phyloP scores from a whole-genome alignment of 192 early-diverging fungal genomes.

The Podila verticillata region DNA sequence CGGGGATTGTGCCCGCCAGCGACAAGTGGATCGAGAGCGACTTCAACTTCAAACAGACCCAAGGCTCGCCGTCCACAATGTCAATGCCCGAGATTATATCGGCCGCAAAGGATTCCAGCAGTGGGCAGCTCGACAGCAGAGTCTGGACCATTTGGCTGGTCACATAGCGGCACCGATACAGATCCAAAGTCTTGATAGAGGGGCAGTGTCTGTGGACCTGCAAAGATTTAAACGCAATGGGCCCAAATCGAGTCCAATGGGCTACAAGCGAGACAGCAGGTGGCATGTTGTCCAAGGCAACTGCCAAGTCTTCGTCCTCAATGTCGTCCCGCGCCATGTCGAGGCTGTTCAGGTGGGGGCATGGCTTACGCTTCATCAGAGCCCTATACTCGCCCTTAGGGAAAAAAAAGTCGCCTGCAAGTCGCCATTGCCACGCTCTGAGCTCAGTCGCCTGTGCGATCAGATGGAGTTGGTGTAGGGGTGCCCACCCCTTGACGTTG shows the following conservation, averaged over 20 bases:
- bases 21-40: neutral
- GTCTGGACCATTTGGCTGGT: slow-evolving; percentile 1
- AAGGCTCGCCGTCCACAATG: slow-evolving; percentile 3
- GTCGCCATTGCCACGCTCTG: neutral
- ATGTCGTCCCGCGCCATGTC: neutral
- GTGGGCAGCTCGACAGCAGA: slow-evolving; percentile 2
- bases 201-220: neutral
- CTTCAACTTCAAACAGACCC: slow-evolving; percentile 8
- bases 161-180: neutral
- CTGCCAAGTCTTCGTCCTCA: neutral
- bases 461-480: neutral
- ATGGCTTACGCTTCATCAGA: neutral
- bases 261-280: neutral
- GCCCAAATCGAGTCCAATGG: neutral
- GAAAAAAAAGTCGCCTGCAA: neutral
- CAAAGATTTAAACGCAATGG: neutral
- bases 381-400: neutral
- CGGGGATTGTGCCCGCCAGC: neutral
- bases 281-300: neutral
- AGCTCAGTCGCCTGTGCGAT: neutral
- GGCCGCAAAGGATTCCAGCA: slow-evolving; percentile 4
- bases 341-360: neutral
- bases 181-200: neutral
- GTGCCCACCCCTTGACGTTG: neutral
- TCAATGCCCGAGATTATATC: neutral